Evolutionary conservation across 176 grass and related monocot genomes (phyloP), one percentile per base, ranked within the genome.

Genomic region (Elymus sibiricus): DNA sequence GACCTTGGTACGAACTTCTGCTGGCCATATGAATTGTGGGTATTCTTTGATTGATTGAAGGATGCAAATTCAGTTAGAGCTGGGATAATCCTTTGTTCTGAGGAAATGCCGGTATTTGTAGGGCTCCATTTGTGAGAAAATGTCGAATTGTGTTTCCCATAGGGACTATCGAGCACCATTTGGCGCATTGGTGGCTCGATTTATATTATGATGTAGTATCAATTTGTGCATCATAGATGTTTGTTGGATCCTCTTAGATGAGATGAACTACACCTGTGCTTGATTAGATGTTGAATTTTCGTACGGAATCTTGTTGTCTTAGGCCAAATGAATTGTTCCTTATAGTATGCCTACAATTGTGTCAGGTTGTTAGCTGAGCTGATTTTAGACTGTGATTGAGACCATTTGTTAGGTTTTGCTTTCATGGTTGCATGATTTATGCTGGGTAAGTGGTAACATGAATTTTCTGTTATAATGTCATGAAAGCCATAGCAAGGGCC

Each of bases 1-100:
- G 93, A 95, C 47, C 89, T 95, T 12, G 93, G 95, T 95, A 89
- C 6, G 16, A 51, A 46, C n/a, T 21, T 80, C 78, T 84, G n/a
- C 26, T 1, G 11, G 55, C 4, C 62, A 78, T 12, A 19, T 69
- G 14, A 39, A 13, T 39, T 7, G 0, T 22, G 5, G 49, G 16
- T 53, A 2, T 59, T 42, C 19, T 37, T 28, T 17, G 44, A 53
- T 76, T 51, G 47, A 51, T 51, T 51, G 16, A 51, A 17, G 5
- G 27, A 76, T 32, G 4, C 7, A 22, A 55, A 4, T 55, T 76
- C 27, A 32, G 9, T 16, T 55, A 76, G 27, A 76, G n/a, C 58
- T 61, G n/a, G 58, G n/a, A 62, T 62, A 26, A 25, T 24, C n/a
- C 59, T 11, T 26, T 62, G 4, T n/a, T 25, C 59, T 12, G 11